Evolutionary conservation across 2,329 filamentous ascomycete species (phyloP).

Genomic region (Ampelomyces quisqualis): DNA sequence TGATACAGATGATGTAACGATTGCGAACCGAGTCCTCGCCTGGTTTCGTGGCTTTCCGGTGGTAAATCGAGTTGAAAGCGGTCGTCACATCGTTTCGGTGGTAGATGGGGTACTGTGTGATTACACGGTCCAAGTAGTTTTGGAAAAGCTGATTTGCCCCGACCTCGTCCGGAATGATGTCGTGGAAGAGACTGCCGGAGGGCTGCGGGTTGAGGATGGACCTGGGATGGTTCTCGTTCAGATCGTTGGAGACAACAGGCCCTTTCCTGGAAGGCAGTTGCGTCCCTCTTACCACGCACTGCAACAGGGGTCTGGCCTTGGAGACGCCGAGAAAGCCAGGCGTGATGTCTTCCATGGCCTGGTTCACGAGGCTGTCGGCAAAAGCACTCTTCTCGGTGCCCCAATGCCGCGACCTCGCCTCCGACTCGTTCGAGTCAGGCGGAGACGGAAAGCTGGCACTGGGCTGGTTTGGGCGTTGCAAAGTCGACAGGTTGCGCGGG

Average conservation of each 20-base stretch:
- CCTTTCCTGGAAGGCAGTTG: constrained; percentile 39
- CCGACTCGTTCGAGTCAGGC: constrained; percentile 25
- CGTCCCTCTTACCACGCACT: constrained; percentile 41
- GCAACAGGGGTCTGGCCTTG: constrained; percentile 33
- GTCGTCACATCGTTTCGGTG: constrained; percentile 36
- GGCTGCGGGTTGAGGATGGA: constrained; percentile 42
- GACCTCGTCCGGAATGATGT: constrained; percentile 34
- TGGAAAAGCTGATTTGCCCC: constrained; percentile 36
- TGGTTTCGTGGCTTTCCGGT: constrained; percentile 24
- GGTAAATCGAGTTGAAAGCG: constrained; percentile 39
- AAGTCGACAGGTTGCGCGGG: constrained; percentile 15
- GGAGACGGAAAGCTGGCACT: constrained; percentile 28
- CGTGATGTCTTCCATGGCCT: constrained; percentile 40
- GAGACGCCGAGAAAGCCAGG: constrained; percentile 41
- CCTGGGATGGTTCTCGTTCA: constrained; percentile 40
- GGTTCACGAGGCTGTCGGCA: constrained; percentile 35
- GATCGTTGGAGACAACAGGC: constrained; percentile 37
- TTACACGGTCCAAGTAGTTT: constrained; percentile 38
- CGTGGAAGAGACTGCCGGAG: constrained; percentile 23
- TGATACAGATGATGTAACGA: constrained; percentile 41
- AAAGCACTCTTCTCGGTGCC: constrained; percentile 30
- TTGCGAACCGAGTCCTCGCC: constrained; percentile 32
- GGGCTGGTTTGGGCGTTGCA: constrained; percentile 17
- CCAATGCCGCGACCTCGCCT: constrained; percentile 15
- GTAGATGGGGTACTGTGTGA: constrained; percentile 43